phyloP scores from a whole-genome alignment of 345 rosid genomes.

The Citrus australasica region DNA sequence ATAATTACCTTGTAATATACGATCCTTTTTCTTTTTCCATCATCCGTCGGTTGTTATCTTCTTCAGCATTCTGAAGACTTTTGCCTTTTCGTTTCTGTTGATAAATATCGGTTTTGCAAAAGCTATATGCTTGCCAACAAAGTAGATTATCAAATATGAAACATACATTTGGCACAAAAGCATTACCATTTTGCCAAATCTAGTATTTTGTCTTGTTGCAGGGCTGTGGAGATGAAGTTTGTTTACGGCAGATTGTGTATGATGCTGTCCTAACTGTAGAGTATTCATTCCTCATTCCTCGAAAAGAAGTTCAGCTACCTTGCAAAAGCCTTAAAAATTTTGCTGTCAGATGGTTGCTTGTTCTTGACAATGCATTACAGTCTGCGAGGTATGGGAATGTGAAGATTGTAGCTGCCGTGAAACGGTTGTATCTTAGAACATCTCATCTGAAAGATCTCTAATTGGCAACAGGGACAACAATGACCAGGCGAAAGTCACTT shows the following conservation, averaged over 20 bases:
- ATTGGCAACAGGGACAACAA: conserved; percentile 46
- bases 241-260: conserved; percentile 37
- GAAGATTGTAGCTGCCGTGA: conserved; percentile 3
- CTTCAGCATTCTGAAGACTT: background rate
- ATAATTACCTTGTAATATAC: too few species aligned
- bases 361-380: conserved; percentile 41
- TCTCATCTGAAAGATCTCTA: conserved; percentile 17
- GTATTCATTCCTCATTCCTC: conserved; percentile 42
- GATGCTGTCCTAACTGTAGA: conserved; percentile 48
- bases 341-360: conserved; percentile 58
- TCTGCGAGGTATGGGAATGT: conserved; percentile 41
- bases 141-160: background rate
- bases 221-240: conserved; percentile 53
- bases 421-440: conserved; percentile 7
- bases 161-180: background rate
- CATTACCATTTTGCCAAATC: background rate
- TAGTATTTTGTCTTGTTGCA: conserved; percentile 24
- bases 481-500: conserved; percentile 37
- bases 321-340: conserved; percentile 39
- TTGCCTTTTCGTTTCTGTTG: too few species aligned
- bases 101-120: background rate
- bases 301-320: conserved; percentile 27
- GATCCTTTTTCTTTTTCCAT: background rate
- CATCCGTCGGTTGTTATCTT: background rate
- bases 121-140: background rate